Conservation (phyloP, 345 rosid genomes). For the Conringia planisiliqua region DNA sequence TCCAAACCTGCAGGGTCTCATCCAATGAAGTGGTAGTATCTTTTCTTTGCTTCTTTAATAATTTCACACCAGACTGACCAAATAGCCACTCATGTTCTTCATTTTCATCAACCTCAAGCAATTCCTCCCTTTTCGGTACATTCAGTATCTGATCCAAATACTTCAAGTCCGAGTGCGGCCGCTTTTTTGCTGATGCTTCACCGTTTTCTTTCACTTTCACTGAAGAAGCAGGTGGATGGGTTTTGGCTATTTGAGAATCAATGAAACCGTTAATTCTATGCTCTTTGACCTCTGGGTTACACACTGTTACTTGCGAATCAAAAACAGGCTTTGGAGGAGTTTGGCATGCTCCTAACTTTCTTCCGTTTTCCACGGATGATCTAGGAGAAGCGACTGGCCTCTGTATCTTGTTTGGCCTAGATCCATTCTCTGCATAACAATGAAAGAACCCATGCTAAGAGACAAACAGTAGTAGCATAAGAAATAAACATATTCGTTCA, state of each 20-base stretch:
- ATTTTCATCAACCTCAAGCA: conserved; percentile 32
- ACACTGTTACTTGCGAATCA: conserved; percentile 26
- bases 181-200: conserved; percentile 40
- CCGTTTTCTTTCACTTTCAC: conserved; percentile 33
- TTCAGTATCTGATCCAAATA: conserved; percentile 49
- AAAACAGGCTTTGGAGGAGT: conserved; percentile 24
- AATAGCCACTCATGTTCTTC: conserved; percentile 69
- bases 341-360: conserved; percentile 34
- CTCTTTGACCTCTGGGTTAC: conserved; percentile 39
- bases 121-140: conserved; percentile 59
- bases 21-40: conserved; percentile 10
- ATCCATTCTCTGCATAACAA: conserved; percentile 45
- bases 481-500: not conserved
- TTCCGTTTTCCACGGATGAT: conserved; percentile 45
- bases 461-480: not conserved
- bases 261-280: conserved; percentile 41
- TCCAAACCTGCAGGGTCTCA: conserved; percentile 51
- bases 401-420: conserved; percentile 45
- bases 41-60: conserved; percentile 33
- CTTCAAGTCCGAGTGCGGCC: conserved; percentile 67
- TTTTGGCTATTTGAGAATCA: conserved; percentile 29
- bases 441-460: conserved; percentile 26
- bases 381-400: conserved; percentile 31
- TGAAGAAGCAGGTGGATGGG: conserved; percentile 27
- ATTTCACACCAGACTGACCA: conserved; percentile 21